A percentile compares a stretch with the other conserved stretches of the same genome.
These are phyloP conservation scores for Ploettnerulaceae sp. DNA, from an alignment of 2,329 filamentous ascomycete genomes.

Conservation along the genomic window DNA sequence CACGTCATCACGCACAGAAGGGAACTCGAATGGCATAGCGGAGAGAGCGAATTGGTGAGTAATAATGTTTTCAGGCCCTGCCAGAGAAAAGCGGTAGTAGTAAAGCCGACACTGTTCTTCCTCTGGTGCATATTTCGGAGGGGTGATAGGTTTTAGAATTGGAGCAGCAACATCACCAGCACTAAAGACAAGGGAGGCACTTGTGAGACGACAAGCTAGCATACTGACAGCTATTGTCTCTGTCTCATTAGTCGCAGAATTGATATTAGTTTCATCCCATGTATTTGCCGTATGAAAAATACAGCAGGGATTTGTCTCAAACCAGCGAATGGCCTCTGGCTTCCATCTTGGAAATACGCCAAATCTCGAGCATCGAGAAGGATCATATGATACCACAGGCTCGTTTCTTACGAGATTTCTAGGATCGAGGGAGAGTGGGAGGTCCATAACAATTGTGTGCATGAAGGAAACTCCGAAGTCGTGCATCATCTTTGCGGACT, in stretches of 20 bases:
- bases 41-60: constrained; percentile 60
- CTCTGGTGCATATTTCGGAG: constrained; percentile 37
- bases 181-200: constrained; percentile 58
- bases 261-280: constrained; percentile 50
- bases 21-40: constrained; percentile 64
- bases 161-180: constrained; percentile 58
- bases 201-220: constrained; percentile 62
- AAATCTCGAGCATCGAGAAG: constrained; percentile 53
- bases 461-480: constrained; percentile 63
- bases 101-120: constrained; percentile 65
- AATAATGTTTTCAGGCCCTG: constrained; percentile 38
- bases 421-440: constrained; percentile 62
- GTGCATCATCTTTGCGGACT: constrained; percentile 68
- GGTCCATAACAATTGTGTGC: constrained; percentile 64
- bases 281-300: constrained; percentile 70
- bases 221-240: constrained; percentile 50
- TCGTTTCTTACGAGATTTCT: constrained; percentile 52
- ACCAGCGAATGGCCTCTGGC: constrained; percentile 58
- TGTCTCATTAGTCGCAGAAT: constrained; percentile 20
- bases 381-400: constrained; percentile 56
- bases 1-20: constrained; percentile 48
- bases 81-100: constrained; percentile 58
- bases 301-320: constrained; percentile 61
- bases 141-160: constrained; percentile 31
- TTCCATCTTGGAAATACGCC: constrained; percentile 61